phyloP scores from a whole-genome alignment of 2,329 filamentous ascomycete genomes.

The Botrytis pseudocinerea region DNA sequence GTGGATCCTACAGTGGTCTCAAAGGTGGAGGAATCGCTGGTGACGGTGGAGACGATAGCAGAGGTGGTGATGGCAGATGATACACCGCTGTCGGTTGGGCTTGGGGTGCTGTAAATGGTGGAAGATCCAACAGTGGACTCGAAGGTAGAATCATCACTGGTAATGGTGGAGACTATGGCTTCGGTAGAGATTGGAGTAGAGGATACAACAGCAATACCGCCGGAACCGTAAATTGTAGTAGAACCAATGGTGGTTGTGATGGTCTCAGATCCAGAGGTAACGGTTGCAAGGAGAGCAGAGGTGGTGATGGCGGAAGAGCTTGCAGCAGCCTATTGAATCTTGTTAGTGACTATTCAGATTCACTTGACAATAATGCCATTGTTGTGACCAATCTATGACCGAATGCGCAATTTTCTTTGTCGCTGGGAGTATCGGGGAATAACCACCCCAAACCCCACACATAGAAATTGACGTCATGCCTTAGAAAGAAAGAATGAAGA shows the following conservation, averaged over 20 bases:
- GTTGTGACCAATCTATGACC: background rate
- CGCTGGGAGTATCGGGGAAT: background rate
- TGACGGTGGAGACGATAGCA: slow-evolving; percentile 27
- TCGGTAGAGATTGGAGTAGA: slow-evolving; percentile 34
- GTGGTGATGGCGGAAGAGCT: slow-evolving; percentile 31
- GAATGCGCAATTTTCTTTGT: background rate
- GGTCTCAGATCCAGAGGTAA: slow-evolving; percentile 28
- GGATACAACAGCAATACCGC: slow-evolving; percentile 21
- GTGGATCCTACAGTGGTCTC: slow-evolving; percentile 31
- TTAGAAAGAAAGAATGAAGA: background rate
- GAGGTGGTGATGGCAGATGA: slow-evolving; percentile 25
- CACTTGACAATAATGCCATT: slow-evolving; percentile 1
- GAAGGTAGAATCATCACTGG: slow-evolving; percentile 31
- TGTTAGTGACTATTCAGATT: slow-evolving; percentile 13
- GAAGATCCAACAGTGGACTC: slow-evolving; percentile 34
- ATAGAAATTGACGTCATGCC: slow-evolving; percentile 3
- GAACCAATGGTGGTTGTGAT: slow-evolving; percentile 29
- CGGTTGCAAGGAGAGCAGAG: slow-evolving; percentile 28
- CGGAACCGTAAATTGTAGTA: slow-evolving; percentile 29
- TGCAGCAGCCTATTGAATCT: slow-evolving; percentile 14
- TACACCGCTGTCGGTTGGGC: slow-evolving; percentile 12
- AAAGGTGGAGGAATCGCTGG: slow-evolving; percentile 28
- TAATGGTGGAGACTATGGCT: slow-evolving; percentile 31
- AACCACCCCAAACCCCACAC: background rate
- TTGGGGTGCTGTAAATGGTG: slow-evolving; percentile 31